These are phyloP conservation scores for Cucurbita ficifolia DNA, from an alignment of 306 rosid genomes.

Conservation along the genomic window DNA sequence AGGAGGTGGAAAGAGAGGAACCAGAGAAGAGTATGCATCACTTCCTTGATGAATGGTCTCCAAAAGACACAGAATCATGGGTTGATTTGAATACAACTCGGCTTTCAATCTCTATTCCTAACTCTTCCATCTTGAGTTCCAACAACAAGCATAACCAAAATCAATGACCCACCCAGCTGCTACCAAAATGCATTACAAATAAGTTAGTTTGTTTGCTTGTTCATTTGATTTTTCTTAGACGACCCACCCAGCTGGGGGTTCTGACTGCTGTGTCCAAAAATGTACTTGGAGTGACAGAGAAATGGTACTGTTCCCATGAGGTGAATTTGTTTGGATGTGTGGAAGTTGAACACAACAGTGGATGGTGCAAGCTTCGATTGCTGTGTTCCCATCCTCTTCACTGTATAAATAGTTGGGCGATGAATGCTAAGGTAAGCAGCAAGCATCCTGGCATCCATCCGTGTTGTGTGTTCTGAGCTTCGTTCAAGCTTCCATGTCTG, in stretches of 20 bases:
- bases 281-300: neutral
- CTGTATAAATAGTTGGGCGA: neutral
- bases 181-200: slow-evolving; percentile 3
- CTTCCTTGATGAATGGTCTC: slow-evolving; percentile 82
- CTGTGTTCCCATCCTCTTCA: neutral
- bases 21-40: slow-evolving; percentile 71
- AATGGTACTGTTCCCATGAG: neutral
- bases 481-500: neutral
- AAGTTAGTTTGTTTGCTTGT: neutral
- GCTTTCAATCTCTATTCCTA: slow-evolving; percentile 69
- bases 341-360: neutral
- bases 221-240: neutral
- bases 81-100: slow-evolving; percentile 70
- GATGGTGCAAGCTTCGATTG: neutral
- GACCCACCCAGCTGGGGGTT: neutral
- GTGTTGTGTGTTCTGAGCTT: neutral
- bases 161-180: neutral
- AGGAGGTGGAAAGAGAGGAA: slow-evolving; percentile 32
- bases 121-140: neutral
- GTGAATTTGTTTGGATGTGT: neutral
- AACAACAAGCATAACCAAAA: neutral
- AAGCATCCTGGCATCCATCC: neutral
- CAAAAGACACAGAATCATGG: slow-evolving; percentile 52
- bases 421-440: slow-evolving; percentile 4
- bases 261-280: neutral